Base-by-base conservation (phyloP, 345 rosid species). In the Linum tenue region DNA sequence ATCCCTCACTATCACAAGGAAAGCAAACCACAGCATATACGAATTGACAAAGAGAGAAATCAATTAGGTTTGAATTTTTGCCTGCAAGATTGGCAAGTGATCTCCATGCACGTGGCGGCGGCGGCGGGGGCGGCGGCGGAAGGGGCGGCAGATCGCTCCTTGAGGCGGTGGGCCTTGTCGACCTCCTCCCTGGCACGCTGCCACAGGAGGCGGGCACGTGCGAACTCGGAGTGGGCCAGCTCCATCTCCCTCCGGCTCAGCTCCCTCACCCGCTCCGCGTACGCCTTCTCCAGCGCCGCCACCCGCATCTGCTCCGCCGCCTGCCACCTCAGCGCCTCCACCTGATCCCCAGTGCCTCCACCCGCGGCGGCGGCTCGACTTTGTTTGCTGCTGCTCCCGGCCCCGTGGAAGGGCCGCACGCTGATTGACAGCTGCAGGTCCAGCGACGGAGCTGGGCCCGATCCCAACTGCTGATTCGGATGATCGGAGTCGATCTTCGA, bases 71-170 rank as follows among this genome's bases (percentile, higher is more conserved):
- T 86, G 80, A 94, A 90, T 78, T 85, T 85, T 74, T 88, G 96
- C 73, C 95, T 84, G 82, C 99, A 94, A 69, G 96, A 90, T 14
- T 90, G 99, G 69, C 99, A 94, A 77, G 99, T 94, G 82, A 90
- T 84, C 86, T 94, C 95, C 84, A 85, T 78, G 86, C 91, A 85
- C 70, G 84, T 65, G 35, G 74, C 77, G 62, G 81, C 77, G 16
- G 72, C 62, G 14, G 62, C 70, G 10, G 88, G 60, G 2, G 60
- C 70, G 64, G 0, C 66, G 8, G 12, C 35, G 75, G 5, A 67
- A 44, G 41, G 60, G 59, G 4, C 71, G 83, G 70, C 57, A 80
- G 64, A 83, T 90, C 55, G 31, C 31, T 85, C 95, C 2, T 75
- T 82, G 7, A 22, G 40, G 90, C 57, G 95, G 94, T 88, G 92